Evolutionary conservation across 331 rosid genomes (phyloP), one percentile per base, ranked within the genome.

Genomic region (Telfairia occidentalis): DNA sequence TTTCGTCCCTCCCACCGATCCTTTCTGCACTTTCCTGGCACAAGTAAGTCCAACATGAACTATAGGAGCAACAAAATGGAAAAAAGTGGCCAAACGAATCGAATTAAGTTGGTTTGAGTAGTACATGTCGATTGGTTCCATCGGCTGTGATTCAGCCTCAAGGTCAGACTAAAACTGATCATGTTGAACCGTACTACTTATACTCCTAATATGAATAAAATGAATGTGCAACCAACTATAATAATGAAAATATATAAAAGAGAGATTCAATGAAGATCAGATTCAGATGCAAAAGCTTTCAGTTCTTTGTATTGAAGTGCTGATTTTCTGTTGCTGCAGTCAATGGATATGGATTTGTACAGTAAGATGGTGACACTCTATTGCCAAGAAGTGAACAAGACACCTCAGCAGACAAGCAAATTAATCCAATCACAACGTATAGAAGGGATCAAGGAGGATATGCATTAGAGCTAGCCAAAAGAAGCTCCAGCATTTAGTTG

Each of bases 341-440:
- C 90, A n/a, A 80, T 85, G 80, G 86, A 87, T 79, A 81, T 87
- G 90, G 94, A 90, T 34, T 32, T 90, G 4, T 76, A 87, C 40
- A 84, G 82, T 83, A 86, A 78, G 89, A 88, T 90, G 92, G 84
- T 82, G 30, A 81, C 85, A 26, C 80, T 87, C 15, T 90, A 87
- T 42, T 24, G 70, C 64, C 91, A 85, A 77, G 87, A 85, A 76
- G 78, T 83, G 57, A 78, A 73, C 80, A 84, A 75, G 60, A 81
- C 79, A 13, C 74, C 77, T 40, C 84, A 49, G 29, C 74, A 63
- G 32, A 18, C 78, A 65, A 57, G 75, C 79, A 80, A 74, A 83
- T 60, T 48, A 26, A 70, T 80, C 26, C 79, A 78, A 59, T 52
- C 74, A 55, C 83, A 64, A 76, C 80, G 75, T 49, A 55, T 48